Conservation (phyloP, 1,139 yeast genomes). For the Zygotorulaspora mrakii region DNA sequence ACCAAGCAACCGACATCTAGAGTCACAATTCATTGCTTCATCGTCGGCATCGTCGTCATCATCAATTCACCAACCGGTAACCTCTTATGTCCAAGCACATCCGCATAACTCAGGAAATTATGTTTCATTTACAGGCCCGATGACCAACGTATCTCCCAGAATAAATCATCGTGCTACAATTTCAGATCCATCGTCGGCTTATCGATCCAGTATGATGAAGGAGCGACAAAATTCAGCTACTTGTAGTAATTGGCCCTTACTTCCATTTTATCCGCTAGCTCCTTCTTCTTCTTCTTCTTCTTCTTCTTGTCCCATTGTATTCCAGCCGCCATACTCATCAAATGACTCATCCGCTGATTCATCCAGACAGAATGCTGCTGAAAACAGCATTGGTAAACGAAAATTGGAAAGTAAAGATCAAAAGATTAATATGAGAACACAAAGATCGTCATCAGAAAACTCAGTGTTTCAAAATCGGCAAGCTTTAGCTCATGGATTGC, state of each 20-base stretch:
- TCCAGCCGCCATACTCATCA: constrained; percentile 7
- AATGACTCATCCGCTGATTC: background rate
- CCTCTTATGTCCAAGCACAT: constrained; percentile 1
- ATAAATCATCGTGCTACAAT: constrained; percentile 10
- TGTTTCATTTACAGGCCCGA: constrained; percentile 7
- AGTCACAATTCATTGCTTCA: constrained; percentile 1
- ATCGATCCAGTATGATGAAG: background rate
- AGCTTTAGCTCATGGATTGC: constrained; percentile 12
- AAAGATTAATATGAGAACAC: constrained; percentile 8
- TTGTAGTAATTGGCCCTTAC: constrained; percentile 4
- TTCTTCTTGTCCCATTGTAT: background rate
- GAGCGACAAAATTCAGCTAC: constrained; percentile 1
- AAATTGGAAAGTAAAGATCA: constrained; percentile 8
- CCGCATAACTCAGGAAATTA: constrained; percentile 3
- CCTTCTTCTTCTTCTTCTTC: background rate
- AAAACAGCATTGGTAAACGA: constrained; percentile 3
- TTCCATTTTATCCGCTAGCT: background rate
- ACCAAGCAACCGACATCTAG: constrained; percentile 2
- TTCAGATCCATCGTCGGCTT: constrained; percentile 9
- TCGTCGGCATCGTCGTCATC: no score
- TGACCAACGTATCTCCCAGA: constrained; percentile 3
- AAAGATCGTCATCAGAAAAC: constrained; percentile 11
- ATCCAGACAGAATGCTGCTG: background rate
- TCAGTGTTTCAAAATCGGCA: constrained; percentile 12
- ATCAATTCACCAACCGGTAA: background rate